Base-by-base conservation (phyloP, 2,329 filamentous ascomycete genomes). In the Fusarium cicatricum region DNA sequence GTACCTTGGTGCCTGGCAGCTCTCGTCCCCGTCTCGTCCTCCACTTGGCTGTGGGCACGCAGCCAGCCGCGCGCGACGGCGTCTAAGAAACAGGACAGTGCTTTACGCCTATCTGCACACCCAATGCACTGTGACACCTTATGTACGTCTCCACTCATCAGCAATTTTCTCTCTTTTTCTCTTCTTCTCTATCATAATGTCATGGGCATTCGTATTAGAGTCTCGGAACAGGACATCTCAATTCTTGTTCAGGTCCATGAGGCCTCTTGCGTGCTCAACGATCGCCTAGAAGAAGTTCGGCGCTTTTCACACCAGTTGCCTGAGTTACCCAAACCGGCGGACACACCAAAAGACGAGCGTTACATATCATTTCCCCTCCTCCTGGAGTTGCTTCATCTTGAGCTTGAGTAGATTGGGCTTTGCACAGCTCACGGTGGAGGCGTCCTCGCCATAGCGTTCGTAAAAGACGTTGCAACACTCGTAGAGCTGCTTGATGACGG, bases 181-280 rank as follows among this genome's bases (percentile, higher is more conserved):
- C 71, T 71, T 75, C 71, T 75, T 75, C 78, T 77, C 75, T 77
- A 80, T 76, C 80, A 78, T 82, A 94, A 91, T 91, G 88, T 91
- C 86, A 85, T 82, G 74, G 87, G 89, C 92, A 89, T 90, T 89
- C 86, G 90, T 91, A 90, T 94, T 98, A 98, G 95, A 99, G 95
- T 99, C 95, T 96, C 94, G 93, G 90, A 90, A 87, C 87, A 90
- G 87, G 90, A 86, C 77, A 74, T 74, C 69, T 93, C 91, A 91
- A 85, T 98, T 85, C 90, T 92, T 92, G 87, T 90, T 91, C 90
- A 96, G 91, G 85, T 85, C 87, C 82, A 77, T 76, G 82, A 79
- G 85, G 89, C 84, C 90, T 93, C 90, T 81, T 81, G 91, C 93
- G 94, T 91, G 95, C 95, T 99, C 92, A 85, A 93, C 88, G 91